phyloP scores from a whole-genome alignment of 345 rosid species.

The Geranium rotundifolium region DNA sequence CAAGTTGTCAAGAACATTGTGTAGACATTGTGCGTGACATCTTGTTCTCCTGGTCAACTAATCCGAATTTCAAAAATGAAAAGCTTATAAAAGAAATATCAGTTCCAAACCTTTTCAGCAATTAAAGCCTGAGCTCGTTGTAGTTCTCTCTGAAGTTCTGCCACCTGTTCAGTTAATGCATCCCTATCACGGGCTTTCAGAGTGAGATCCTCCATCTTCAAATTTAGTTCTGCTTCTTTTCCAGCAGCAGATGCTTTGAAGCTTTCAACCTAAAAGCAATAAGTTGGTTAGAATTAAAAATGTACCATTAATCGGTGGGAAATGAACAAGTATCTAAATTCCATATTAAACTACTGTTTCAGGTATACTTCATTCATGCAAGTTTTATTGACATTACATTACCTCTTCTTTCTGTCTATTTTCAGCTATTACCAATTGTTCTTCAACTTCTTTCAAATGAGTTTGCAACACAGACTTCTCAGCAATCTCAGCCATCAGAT shows the following conservation, averaged over 20 bases:
- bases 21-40: too few species aligned
- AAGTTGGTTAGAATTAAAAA: too few species aligned
- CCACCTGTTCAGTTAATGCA: constrained; percentile 27
- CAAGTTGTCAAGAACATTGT: too few species aligned
- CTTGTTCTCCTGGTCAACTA: too few species aligned
- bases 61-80: too few species aligned
- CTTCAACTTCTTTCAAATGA: constrained; percentile 52
- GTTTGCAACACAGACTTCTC: constrained; percentile 44
- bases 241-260: constrained; percentile 20
- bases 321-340: neutral
- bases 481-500: constrained; percentile 31
- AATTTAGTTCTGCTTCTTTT: constrained; percentile 32
- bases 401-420: constrained; percentile 45
- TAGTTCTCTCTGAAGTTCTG: constrained; percentile 47
- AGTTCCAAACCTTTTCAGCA: constrained; percentile 33
- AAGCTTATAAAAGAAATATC: neutral
- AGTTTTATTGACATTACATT: constrained; percentile 1
- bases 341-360: neutral
- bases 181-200: constrained; percentile 31
- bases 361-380: neutral
- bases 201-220: constrained; percentile 34
- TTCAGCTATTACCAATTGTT: constrained; percentile 30
- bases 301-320: constrained; percentile 2
- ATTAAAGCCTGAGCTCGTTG: constrained; percentile 26
- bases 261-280: constrained; percentile 27